Evolutionary conservation across 768 basidiomycete species (phyloP), one percentile per base, ranked within the genome.

Genomic region (Inosperma sp.): DNA sequence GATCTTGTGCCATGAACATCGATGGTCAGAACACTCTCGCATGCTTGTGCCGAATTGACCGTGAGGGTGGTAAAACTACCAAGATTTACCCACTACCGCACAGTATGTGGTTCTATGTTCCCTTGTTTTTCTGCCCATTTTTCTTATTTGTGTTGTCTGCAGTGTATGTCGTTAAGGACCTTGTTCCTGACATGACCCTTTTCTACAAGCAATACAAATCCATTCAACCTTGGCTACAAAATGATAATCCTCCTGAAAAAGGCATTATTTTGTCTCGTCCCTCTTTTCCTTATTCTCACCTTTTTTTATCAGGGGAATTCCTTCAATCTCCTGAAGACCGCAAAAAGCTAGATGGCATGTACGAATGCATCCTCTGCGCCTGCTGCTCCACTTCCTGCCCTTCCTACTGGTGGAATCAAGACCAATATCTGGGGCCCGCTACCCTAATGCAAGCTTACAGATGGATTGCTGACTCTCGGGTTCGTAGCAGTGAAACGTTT

Each of bases 121-220:
- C 49, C 22, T 9, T 14, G 13, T 5, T n/a, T 8, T 35, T 27
- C 16, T 33, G 7, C n/a, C n/a, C n/a, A n/a, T n/a, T n/a, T n/a
- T 19, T 35, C 29, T 30, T 26, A 29, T 10, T 51, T 1, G 22
- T 27, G 29, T 16, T 25, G 27, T 30, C 3, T 17, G 4, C 66
- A 95, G 94, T 96, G 94, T 96, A 95, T 72, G 80, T 97, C 64
- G 93, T 98, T 70, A 97, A 98, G 77, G 96, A 99, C 72, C 85
- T 99, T 62, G 94, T 99, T 2, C 91, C 89, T 16, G 87, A 91
- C 73, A 74, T 89, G 59, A 89, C 88, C 8, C 82, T 82, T 56
- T 94, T 94, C 81, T 94, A 93, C 84, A 97, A 98, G 70, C 96
- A 99, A 68, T 98, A 99, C 88, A 98, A 98, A 73, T 94, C 93